These are phyloP conservation scores for Candida xiaguanensis DNA, from an alignment of 805 yeast genomes.

Conservation along the genomic window DNA sequence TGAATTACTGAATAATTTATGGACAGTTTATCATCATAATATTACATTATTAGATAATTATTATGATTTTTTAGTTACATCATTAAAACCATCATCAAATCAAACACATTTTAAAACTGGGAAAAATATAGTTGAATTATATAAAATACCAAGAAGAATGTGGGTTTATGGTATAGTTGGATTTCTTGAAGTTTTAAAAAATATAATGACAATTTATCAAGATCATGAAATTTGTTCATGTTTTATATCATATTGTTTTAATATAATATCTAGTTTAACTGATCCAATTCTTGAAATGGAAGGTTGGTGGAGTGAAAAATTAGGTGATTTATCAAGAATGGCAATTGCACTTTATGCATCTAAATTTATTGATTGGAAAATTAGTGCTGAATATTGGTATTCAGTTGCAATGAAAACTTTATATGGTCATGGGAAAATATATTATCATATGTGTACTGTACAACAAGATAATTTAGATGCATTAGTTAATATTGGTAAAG, in stretches of 20 bases:
- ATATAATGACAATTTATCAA: slow-evolving; percentile 65
- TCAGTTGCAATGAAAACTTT: slow-evolving; percentile 65
- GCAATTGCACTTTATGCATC: slow-evolving; percentile 82
- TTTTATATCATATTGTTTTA: slow-evolving; percentile 69
- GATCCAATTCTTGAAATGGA: slow-evolving; percentile 56
- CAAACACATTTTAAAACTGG: slow-evolving; percentile 62
- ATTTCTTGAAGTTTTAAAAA: slow-evolving; percentile 70
- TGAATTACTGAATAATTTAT: slow-evolving; percentile 57
- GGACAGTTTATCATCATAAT: slow-evolving; percentile 70
- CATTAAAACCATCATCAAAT: slow-evolving; percentile 57
- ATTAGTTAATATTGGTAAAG: slow-evolving; percentile 72
- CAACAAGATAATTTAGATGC: slow-evolving; percentile 77
- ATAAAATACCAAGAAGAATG: slow-evolving; percentile 73
- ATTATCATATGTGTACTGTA: slow-evolving; percentile 85
- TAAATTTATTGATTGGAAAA: slow-evolving; percentile 80
- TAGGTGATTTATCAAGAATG: slow-evolving; percentile 84
- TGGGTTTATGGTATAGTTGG: slow-evolving; percentile 89
- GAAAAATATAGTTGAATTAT: slow-evolving; percentile 69
- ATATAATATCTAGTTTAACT: slow-evolving; percentile 50
- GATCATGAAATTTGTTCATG: slow-evolving; percentile 79
- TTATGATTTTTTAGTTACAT: slow-evolving; percentile 67
- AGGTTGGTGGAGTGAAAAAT: slow-evolving; percentile 79
- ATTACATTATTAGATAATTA: slow-evolving; percentile 65
- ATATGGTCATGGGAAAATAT: slow-evolving; percentile 81
- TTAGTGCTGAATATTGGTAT: slow-evolving; percentile 82